These are phyloP conservation scores for Globisporangium emineosum DNA, from an alignment of 352 stramenopile species.

Conservation along the genomic window DNA sequence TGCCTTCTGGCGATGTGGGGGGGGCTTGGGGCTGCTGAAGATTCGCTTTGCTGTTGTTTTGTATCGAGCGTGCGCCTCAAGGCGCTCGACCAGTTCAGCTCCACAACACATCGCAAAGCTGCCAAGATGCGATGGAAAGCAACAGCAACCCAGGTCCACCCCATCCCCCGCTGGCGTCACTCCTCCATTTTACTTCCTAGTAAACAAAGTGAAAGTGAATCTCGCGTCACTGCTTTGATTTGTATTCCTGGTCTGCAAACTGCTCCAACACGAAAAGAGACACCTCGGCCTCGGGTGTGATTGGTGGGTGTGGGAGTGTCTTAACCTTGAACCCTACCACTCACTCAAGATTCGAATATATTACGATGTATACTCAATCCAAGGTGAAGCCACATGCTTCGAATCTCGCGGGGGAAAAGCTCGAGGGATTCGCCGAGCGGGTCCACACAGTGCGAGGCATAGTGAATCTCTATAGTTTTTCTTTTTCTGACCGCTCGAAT, in stretches of 20 bases:
- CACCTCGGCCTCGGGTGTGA: neutral
- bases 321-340: neutral
- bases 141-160: neutral
- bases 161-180: constrained; percentile 3
- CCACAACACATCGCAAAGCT: neutral
- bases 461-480: constrained; percentile 51
- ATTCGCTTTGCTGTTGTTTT: constrained; percentile 4
- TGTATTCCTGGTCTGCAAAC: neutral
- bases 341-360: neutral
- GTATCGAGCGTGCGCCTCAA: neutral
- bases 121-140: neutral
- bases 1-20: neutral
- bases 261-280: neutral
- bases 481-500: constrained; percentile 49
- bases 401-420: constrained; percentile 18
- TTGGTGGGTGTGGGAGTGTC: neutral
- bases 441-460: neutral
- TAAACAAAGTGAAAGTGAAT: neutral
- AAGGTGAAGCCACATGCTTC: neutral
- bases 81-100: neutral
- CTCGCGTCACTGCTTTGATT: neutral
- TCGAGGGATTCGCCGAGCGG: neutral
- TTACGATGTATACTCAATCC: neutral
- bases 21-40: constrained; percentile 3
- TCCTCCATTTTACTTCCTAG: neutral